These are phyloP conservation scores for Vigna unguiculata DNA, from an alignment of 306 rosid genomes.

Conservation along the genomic window DNA sequence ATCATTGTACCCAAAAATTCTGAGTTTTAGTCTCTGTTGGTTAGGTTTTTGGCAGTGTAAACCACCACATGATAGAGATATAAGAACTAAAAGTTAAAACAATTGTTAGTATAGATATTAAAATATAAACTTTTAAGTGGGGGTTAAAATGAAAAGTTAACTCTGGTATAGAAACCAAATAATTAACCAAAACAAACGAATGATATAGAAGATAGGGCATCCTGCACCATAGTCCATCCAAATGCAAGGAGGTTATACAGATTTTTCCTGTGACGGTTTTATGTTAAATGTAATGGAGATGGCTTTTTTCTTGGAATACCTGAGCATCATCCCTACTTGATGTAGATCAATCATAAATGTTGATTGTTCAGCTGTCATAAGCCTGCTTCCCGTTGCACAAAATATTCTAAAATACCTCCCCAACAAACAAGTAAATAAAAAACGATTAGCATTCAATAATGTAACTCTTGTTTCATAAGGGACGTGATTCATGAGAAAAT, in stretches of 20 bases:
- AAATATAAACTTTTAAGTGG: not conserved
- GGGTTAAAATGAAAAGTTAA: not conserved
- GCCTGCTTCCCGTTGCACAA: constrained; percentile 91
- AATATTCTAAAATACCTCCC: constrained; percentile 70
- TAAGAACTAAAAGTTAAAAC: not conserved
- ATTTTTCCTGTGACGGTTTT: constrained; percentile 7
- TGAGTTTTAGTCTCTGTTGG: not conserved
- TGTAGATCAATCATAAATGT: constrained; percentile 95
- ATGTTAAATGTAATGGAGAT: constrained; percentile 23
- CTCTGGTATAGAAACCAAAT: not conserved
- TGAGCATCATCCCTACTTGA: constrained; percentile 96
- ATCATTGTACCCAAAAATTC: not conserved
- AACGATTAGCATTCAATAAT: constrained; percentile 22
- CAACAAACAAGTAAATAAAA: not conserved
- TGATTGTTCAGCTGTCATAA: constrained; percentile 92
- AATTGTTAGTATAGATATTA: not conserved
- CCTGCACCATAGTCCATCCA: constrained; percentile 28
- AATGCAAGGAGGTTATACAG: constrained; percentile 35
- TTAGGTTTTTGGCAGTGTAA: not conserved
- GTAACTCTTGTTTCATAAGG: constrained; percentile 37
- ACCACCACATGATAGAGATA: not conserved
- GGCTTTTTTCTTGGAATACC: constrained; percentile 59
- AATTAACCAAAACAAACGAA: not conserved
- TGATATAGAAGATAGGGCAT: constrained; percentile 26
- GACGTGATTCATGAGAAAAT: constrained; percentile 36